Percentiles rank a stretch among this genome's conserved stretches.
Evolutionary conservation across 805 yeast species (phyloP).

Genomic region (Candida easanensis): DNA sequence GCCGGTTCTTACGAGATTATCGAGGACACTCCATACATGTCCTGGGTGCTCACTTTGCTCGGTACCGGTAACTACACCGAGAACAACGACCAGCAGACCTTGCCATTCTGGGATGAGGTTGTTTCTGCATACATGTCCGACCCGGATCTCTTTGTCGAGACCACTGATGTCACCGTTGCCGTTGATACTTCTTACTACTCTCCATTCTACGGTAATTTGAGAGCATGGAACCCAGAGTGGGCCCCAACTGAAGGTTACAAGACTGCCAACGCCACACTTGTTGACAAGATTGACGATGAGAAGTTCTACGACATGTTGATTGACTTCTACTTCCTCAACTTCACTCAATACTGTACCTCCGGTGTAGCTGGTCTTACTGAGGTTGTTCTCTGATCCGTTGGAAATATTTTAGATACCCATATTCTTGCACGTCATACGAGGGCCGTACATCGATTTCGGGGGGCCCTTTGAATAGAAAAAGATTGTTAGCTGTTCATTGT

Average conservation of each 20-base stretch:
- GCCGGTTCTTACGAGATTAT: conserved; percentile 34
- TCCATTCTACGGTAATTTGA: conserved; percentile 40
- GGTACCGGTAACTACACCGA: conserved; percentile 35
- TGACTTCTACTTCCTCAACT: conserved; percentile 34
- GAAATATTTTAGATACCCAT: not conserved
- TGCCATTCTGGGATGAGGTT: conserved; percentile 44
- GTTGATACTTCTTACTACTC: conserved; percentile 40
- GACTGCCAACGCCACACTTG: conserved; percentile 37
- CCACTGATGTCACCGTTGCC: conserved; percentile 32
- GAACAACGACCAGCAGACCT: conserved; percentile 32
- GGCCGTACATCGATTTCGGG: no score
- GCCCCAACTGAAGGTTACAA: conserved; percentile 34
- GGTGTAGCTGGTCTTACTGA: conserved; percentile 11
- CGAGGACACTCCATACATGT: conserved; percentile 29
- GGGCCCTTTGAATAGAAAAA: no score
- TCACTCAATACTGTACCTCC: conserved; percentile 35
- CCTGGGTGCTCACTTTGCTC: conserved; percentile 30
- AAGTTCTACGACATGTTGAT: conserved; percentile 31
- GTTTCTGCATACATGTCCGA: conserved; percentile 36
- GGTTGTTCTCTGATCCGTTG: conserved; percentile 4
- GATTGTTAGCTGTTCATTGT: no score
- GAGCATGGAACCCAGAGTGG: conserved; percentile 36
- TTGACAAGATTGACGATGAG: conserved; percentile 32
- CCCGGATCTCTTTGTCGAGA: conserved; percentile 34
- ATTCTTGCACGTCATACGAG: no score